A percentile compares a stretch with the other conserved stretches of the same genome.
Conservation (phyloP, 306 rosid genomes). For the Pterocarpus macrocarpus region DNA sequence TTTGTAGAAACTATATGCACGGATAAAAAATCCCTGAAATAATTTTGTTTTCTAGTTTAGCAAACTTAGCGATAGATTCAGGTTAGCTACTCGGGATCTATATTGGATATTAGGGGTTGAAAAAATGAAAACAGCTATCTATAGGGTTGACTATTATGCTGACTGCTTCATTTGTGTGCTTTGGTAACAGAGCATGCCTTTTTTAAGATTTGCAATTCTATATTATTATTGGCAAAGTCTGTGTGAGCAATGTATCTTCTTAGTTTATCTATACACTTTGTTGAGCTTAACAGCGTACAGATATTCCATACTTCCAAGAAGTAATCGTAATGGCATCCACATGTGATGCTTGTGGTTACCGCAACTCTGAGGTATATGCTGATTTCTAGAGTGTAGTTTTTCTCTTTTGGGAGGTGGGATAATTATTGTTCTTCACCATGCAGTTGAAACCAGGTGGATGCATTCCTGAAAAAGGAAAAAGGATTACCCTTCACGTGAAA, state of each 20-base stretch:
- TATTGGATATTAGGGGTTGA: background rate
- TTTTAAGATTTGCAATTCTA: slow-evolving; percentile 12
- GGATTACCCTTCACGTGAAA: slow-evolving; percentile 68
- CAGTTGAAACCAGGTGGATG: slow-evolving; percentile 97
- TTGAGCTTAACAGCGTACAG: slow-evolving; percentile 67
- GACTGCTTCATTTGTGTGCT: slow-evolving; percentile 22
- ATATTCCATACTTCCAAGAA: slow-evolving; percentile 98
- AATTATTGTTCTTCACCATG: slow-evolving; percentile 45
- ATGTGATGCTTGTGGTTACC: slow-evolving; percentile 95
- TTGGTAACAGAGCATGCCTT: background rate
- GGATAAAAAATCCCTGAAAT: background rate
- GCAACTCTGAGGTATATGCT: slow-evolving; percentile 89
- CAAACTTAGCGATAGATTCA: background rate
- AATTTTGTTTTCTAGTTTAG: slow-evolving; percentile 4
- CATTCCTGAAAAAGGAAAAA: slow-evolving; percentile 89
- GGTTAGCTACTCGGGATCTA: background rate
- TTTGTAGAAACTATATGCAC: background rate
- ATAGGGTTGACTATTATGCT: slow-evolving; percentile 28
- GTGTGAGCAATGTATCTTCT: slow-evolving; percentile 33
- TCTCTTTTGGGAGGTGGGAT: slow-evolving; percentile 38
- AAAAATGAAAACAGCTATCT: slow-evolving; percentile 5
- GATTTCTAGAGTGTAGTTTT: slow-evolving; percentile 32
- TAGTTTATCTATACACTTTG: slow-evolving; percentile 36
- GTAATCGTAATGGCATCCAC: slow-evolving; percentile 98
- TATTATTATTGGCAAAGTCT: slow-evolving; percentile 2